Percentiles rank a stretch among this genome's conserved stretches.
Conservation (phyloP, 2,329 filamentous ascomycete species). For the Hypoxylon sp. region DNA sequence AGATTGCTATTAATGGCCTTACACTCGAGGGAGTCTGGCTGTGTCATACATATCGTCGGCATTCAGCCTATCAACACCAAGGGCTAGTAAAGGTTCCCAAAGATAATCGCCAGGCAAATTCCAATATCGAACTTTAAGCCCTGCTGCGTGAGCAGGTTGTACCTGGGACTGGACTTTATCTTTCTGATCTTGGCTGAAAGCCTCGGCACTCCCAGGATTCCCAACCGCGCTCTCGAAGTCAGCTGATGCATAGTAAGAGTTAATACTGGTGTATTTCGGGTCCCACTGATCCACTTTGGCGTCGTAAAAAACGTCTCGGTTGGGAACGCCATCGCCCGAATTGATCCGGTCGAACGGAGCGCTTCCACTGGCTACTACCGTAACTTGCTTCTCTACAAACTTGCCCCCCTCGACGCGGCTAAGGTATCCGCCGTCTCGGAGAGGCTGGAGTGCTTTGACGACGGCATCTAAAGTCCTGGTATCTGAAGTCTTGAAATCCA, state of each 20-base stretch:
- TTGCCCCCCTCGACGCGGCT: slow-evolving; percentile 44
- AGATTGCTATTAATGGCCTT: not conserved
- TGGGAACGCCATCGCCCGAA: slow-evolving; percentile 47
- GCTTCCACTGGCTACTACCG: slow-evolving; percentile 51
- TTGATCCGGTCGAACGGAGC: slow-evolving; percentile 50
- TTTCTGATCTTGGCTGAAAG: slow-evolving; percentile 39
- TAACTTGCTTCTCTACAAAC: slow-evolving; percentile 49
- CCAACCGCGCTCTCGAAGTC: slow-evolving; percentile 49
- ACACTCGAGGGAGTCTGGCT: slow-evolving; percentile 31
- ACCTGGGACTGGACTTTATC: slow-evolving; percentile 46
- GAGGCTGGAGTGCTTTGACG: slow-evolving; percentile 49
- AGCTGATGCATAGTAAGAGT: slow-evolving; percentile 53
- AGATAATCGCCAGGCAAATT: slow-evolving; percentile 51
- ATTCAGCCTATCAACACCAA: slow-evolving; percentile 52
- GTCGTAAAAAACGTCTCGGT: slow-evolving; percentile 51
- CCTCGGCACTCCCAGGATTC: slow-evolving; percentile 36
- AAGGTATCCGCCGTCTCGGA: slow-evolving; percentile 53
- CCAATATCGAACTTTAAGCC: slow-evolving; percentile 53
- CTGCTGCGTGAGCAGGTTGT: slow-evolving; percentile 46
- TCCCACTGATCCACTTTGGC: slow-evolving; percentile 47
- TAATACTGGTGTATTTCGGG: slow-evolving; percentile 41
- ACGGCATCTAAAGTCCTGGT: slow-evolving; percentile 49
- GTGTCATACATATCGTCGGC: slow-evolving; percentile 49
- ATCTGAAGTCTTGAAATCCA: slow-evolving; percentile 53
- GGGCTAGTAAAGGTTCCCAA: slow-evolving; percentile 48